A percentile compares a stretch with the other conserved stretches of the same genome.
Conservation (phyloP, 768 basidiomycete species). For the Tephrocybe sp. region DNA sequence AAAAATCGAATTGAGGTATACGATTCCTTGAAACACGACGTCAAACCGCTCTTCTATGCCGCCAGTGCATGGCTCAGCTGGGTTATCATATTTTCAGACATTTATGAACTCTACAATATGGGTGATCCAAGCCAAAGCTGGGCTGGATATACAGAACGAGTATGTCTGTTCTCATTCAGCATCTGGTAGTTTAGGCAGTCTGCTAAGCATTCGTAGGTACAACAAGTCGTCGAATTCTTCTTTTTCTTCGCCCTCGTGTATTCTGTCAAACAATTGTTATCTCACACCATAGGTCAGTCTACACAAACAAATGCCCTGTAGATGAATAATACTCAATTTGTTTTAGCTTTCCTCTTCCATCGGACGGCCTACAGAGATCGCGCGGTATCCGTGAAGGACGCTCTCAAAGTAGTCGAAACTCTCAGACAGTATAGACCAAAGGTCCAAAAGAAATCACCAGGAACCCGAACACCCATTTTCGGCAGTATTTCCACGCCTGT, state of each 20-base stretch:
- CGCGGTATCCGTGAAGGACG: conserved; percentile 49
- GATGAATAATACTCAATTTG: neutral
- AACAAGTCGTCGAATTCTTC: conserved; percentile 64
- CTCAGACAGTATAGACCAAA: conserved; percentile 65
- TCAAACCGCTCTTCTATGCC: conserved; percentile 74
- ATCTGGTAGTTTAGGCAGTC: neutral
- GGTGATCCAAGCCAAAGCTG: conserved; percentile 38
- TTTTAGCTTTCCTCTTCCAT: conserved; percentile 68
- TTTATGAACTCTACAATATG: conserved; percentile 54
- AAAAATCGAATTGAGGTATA: conserved; percentile 70
- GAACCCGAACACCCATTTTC: conserved; percentile 44
- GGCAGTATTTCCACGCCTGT: conserved; percentile 22
- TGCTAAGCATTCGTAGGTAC: conserved; percentile 33
- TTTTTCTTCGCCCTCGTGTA: conserved; percentile 73
- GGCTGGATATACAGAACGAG: conserved; percentile 60
- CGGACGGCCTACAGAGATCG: conserved; percentile 76
- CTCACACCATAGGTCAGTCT: conserved; percentile 53
- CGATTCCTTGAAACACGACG: conserved; percentile 61
- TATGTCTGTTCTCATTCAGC: conserved; percentile 22
- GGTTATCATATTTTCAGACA: conserved; percentile 68
- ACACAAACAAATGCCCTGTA: neutral
- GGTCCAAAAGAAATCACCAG: conserved; percentile 27
- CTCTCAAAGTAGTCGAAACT: conserved; percentile 60
- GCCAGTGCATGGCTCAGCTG: conserved; percentile 70
- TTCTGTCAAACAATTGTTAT: conserved; percentile 63